phyloP scores from a whole-genome alignment of 1,284 basidiomycete genomes.

The Fistulinella staudtii region DNA sequence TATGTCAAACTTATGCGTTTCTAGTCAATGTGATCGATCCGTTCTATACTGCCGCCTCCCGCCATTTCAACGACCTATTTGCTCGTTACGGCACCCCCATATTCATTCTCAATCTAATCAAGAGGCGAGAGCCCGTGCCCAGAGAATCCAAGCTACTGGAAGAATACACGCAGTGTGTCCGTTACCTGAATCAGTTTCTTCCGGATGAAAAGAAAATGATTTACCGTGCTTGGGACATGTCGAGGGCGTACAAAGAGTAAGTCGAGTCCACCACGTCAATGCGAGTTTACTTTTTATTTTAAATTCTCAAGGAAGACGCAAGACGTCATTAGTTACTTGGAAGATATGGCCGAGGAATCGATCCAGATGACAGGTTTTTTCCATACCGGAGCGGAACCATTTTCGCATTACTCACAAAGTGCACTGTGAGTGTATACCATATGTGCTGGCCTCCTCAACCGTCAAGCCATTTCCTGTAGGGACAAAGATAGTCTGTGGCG shows the following conservation, averaged over 20 bases:
- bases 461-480: too few species aligned
- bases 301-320: conserved; percentile 72
- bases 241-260: conserved; percentile 83
- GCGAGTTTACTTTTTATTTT: neutral
- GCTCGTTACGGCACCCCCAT: conserved; percentile 88
- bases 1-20: too few species aligned
- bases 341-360: conserved; percentile 93
- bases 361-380: conserved; percentile 93
- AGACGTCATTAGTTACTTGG: conserved; percentile 94
- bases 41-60: conserved; percentile 89
- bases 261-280: conserved; percentile 16
- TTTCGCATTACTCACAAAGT: conserved; percentile 58
- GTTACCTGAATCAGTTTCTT: conserved; percentile 94
- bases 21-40: conserved; percentile 93
- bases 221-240: conserved; percentile 97
- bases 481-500: conserved; percentile 45
- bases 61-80: conserved; percentile 93
- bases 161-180: conserved; percentile 90
- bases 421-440: conserved; percentile 33
- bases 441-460: neutral
- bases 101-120: conserved; percentile 95
- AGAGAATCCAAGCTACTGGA: conserved; percentile 92
- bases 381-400: conserved; percentile 80
- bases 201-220: conserved; percentile 84
- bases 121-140: conserved; percentile 74